phyloP scores from a whole-genome alignment of 805 yeast genomes.

The Candida golubevii region DNA sequence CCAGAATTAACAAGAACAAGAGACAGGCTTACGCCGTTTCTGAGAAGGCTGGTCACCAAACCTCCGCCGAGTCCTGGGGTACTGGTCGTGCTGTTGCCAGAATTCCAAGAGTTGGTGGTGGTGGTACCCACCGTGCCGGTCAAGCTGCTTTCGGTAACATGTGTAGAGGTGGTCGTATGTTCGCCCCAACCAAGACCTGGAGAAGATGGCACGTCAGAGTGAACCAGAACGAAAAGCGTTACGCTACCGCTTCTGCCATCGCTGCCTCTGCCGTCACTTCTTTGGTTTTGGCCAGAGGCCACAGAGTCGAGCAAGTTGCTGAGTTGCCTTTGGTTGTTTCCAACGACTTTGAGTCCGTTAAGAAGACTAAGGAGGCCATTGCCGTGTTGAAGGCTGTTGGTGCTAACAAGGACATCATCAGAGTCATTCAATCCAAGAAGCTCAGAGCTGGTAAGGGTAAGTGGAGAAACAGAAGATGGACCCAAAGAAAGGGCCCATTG shows the following conservation, averaged over 20 bases:
- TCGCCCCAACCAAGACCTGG: constrained; percentile 99
- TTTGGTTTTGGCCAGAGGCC: constrained; percentile 98
- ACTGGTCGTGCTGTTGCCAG: constrained; percentile 99
- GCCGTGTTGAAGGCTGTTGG: constrained; percentile 97
- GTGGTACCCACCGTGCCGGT: constrained; percentile 99
- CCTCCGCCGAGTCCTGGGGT: constrained; percentile 99
- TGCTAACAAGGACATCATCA: constrained; percentile 97
- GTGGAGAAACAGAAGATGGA: constrained; percentile 98
- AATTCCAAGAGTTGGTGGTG: constrained; percentile 99
- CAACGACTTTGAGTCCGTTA: constrained; percentile 84
- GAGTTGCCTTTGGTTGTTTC: constrained; percentile 98
- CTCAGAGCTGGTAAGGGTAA: constrained; percentile 99
- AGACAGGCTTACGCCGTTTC: constrained; percentile 99
- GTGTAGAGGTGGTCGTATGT: constrained; percentile 99
- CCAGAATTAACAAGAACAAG: constrained; percentile 99
- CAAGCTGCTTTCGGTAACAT: constrained; percentile 99
- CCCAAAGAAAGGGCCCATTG: constrained; percentile 99
- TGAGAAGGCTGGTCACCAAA: constrained; percentile 99
- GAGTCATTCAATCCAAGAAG: constrained; percentile 98
- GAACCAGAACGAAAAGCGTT: constrained; percentile 99
- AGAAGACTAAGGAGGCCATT: constrained; percentile 98
- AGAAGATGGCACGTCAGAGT: constrained; percentile 99
- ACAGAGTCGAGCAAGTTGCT: constrained; percentile 96
- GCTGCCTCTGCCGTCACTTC: constrained; percentile 99
- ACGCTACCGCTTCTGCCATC: constrained; percentile 99